Evolutionary conservation across 1,284 basidiomycete species (phyloP), one percentile per base, ranked within the genome.

Genomic region (Athelia sp.): DNA sequence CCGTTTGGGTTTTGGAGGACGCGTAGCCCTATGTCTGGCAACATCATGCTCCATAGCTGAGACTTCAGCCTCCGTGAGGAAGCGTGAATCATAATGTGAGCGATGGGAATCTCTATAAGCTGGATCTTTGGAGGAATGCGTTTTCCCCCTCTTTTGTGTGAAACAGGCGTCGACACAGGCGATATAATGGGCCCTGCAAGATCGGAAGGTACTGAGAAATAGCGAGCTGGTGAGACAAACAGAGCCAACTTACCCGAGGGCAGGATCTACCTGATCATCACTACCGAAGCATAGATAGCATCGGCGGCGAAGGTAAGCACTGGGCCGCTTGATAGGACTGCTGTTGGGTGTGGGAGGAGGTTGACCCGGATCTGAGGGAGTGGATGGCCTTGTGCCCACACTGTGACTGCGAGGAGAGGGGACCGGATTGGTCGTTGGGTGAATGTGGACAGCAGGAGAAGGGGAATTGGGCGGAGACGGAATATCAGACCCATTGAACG

Each of bases 161-260:
- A 67, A 68, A 38, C 56, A 58, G 1, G 50, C 50, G 43, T 60
- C 57, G 21, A 59, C 13, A 43, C 54, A 57, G 1, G 53, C 50
- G 3, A 60, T 52, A 24, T 43, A 11, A 44, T 57, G 44, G n/a
- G 50, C 26, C 26, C 26, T 29, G 26, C 26, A 29, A 29, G 13
- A 4, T 29, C 13, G 22, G 9, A 15, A 22, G 15, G 32, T 22
- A 24, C 14, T 46, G 22, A n/a, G 3, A 34, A 34, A 22, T 14
- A 42, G 50, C 38, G 42, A n/a, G 21, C 23, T 40, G 36, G 19
- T 8, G n/a, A n/a, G 36, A 22, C 18, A 45, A 18, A 40, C 19
- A 31, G 22, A 19, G n/a, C n/a, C n/a, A 29, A 46, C 18, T 14
- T 11, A 42, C 15, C 44, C 22, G 21, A 21, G 21, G 35, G 34